Evolutionary conservation across 805 yeast genomes (phyloP).

Genomic region (Sugiyamaella valdiviana): DNA sequence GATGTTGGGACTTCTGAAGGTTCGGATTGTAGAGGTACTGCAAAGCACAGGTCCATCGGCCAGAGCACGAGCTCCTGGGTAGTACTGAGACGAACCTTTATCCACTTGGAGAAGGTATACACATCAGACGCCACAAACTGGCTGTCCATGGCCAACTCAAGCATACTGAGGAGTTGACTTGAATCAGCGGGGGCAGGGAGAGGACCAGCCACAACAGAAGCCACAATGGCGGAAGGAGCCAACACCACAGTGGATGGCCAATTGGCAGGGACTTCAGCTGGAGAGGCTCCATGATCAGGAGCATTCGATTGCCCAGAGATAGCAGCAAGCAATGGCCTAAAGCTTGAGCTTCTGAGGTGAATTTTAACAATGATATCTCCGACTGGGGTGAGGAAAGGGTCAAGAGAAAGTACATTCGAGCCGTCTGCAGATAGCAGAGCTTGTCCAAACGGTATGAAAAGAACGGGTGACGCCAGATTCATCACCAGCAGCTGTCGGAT

Average conservation of each 20-base stretch:
- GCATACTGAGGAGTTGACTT: constrained; percentile 3
- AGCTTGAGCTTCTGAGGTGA: constrained; percentile 11
- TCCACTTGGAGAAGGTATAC: constrained; percentile 10
- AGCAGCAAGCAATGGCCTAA: background rate
- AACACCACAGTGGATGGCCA: constrained; percentile 1
- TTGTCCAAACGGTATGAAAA: constrained; percentile 18
- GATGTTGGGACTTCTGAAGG: background rate
- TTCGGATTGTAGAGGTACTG: background rate
- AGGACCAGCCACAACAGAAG: constrained; percentile 2
- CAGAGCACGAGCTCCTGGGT: constrained; percentile 16
- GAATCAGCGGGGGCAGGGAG: constrained; percentile 7
- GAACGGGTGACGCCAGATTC: constrained; percentile 9
- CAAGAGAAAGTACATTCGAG: constrained; percentile 18
- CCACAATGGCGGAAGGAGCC: constrained; percentile 11
- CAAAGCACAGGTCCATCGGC: constrained; percentile 18
- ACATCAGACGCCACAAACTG: constrained; percentile 3
- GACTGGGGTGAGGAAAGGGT: constrained; percentile 16
- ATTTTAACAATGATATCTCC: constrained; percentile 23
- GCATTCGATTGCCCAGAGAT: no score
- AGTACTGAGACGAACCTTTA: constrained; percentile 10
- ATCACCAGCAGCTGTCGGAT: constrained; percentile 14
- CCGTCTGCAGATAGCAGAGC: constrained; percentile 11
- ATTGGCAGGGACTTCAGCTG: background rate
- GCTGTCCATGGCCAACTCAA: constrained; percentile 5
- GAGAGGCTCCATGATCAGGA: background rate